Evolutionary conservation across 345 rosid genomes (phyloP).

Genomic region (Barbarea vulgaris): DNA sequence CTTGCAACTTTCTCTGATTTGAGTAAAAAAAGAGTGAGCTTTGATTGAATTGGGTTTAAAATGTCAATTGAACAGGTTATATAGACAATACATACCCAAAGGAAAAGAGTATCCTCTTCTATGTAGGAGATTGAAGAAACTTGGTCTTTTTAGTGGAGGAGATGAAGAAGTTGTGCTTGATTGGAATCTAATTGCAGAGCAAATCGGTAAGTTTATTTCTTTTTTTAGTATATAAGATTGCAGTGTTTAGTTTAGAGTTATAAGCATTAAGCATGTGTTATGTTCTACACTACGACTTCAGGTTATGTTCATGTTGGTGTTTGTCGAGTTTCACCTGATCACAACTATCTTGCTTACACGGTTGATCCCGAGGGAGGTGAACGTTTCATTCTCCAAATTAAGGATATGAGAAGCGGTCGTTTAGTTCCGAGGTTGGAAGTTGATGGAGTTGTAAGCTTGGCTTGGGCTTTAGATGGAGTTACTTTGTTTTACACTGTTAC

Average conservation of each 20-base stretch:
- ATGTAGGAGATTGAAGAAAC: slow-evolving; percentile 54
- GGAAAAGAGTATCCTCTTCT: slow-evolving; percentile 88
- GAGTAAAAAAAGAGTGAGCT: slow-evolving; percentile 15
- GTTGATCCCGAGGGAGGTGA: slow-evolving; percentile 72
- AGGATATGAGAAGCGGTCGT: slow-evolving; percentile 63
- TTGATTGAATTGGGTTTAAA: background rate
- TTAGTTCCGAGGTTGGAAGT: slow-evolving; percentile 54
- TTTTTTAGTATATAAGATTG: background rate
- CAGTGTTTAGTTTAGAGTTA: background rate
- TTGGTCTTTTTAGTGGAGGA: slow-evolving; percentile 38
- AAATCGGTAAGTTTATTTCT: slow-evolving; percentile 52
- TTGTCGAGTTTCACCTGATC: slow-evolving; percentile 90
- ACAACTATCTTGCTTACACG: slow-evolving; percentile 80
- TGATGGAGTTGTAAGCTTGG: slow-evolving; percentile 79
- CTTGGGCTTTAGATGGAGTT: slow-evolving; percentile 81
- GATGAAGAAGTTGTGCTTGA: slow-evolving; percentile 75
- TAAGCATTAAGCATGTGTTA: background rate
- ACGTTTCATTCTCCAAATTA: slow-evolving; percentile 70
- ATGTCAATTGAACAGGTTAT: slow-evolving; percentile 51
- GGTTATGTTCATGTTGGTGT: slow-evolving; percentile 88
- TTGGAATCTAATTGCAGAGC: slow-evolving; percentile 87
- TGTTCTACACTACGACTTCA: slow-evolving; percentile 27
- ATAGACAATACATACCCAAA: slow-evolving; percentile 72
- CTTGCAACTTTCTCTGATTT: background rate
- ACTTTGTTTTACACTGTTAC: slow-evolving; percentile 68